Base-by-base conservation (phyloP, 768 basidiomycete genomes). In the Lentinula sp. region DNA sequence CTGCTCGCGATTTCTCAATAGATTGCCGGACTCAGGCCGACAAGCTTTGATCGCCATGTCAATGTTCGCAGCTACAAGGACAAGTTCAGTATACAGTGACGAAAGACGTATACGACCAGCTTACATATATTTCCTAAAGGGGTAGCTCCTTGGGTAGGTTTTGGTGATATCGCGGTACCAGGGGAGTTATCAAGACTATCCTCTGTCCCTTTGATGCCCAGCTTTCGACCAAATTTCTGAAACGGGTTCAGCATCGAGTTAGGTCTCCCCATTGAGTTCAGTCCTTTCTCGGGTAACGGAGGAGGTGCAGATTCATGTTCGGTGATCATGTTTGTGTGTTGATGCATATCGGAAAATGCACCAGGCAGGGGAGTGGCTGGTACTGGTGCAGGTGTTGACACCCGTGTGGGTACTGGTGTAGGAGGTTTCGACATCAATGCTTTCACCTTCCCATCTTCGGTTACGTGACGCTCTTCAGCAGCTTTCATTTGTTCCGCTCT, bases 11-110 rank as follows among this genome's bases (percentile, higher is more conserved):
- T 89, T 91, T 54, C 77, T 78, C 9, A 94, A 67, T 15, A 89
- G 66, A 55, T 83, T 78, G 5, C 79, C 78, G 23, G 80, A 81
- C 72, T 94, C 91, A 4, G 83, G 80, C 52, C 81, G 80, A 66
- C 91, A 94, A 1, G 88, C 89, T 57, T 77, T 82, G 63, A 91
- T 80, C 9, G 89, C 89, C 76, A 85, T 80, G 34, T 86, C 80
- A 51, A 89, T 87, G 61, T 89, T 91, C 5, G 80, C 78, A 16
- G 80, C 86, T 80, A 69, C 65, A 66, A 15, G 31, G 8, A 32
- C 35, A 23, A 51, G 32, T 34, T 39, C n/a, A 58, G 45, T 16
- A 48, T 32, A 43, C 31, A 16, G 37, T 39, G 37, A 32, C 55
- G 23, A 52, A 37, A 23, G 18, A 34, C 49, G 49, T 34, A 51